Evolutionary conservation across 1,284 basidiomycete genomes (phyloP).

Genomic region (Cerioporus squamosus): DNA sequence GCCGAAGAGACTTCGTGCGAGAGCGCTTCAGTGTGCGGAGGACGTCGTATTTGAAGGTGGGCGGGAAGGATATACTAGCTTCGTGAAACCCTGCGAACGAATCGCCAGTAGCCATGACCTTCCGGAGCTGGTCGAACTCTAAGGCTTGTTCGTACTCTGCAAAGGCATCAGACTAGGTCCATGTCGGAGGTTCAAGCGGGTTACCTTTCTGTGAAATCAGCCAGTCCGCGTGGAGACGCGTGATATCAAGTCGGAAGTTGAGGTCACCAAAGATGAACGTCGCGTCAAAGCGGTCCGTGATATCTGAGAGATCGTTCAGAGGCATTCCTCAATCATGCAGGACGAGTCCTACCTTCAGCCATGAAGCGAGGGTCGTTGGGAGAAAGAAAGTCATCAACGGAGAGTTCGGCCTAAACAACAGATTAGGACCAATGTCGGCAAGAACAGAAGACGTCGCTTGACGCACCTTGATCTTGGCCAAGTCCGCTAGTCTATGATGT

Average conservation of each 20-base stretch:
- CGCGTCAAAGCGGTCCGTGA: slow-evolving; percentile 84
- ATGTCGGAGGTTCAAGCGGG: not conserved
- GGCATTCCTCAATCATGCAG: not conserved
- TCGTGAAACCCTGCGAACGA: slow-evolving; percentile 75
- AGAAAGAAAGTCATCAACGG: slow-evolving; percentile 69
- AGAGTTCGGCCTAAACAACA: slow-evolving; percentile 56
- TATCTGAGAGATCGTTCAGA: slow-evolving; percentile 46
- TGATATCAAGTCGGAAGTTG: slow-evolving; percentile 78
- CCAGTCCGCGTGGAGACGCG: slow-evolving; percentile 77
- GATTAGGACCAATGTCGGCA: not conserved
- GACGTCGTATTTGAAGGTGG: slow-evolving; percentile 88
- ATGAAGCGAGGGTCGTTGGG: slow-evolving; percentile 64
- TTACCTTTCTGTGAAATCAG: slow-evolving; percentile 42
- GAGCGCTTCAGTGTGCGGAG: slow-evolving; percentile 54
- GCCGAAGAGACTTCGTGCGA: slow-evolving; percentile 31
- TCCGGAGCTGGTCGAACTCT: slow-evolving; percentile 80
- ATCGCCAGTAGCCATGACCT: slow-evolving; percentile 65
- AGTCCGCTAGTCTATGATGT: slow-evolving; percentile 69
- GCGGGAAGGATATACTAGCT: slow-evolving; percentile 73
- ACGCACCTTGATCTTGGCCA: slow-evolving; percentile 75
- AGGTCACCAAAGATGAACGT: slow-evolving; percentile 84
- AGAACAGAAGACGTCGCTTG: not conserved
- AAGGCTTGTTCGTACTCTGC: slow-evolving; percentile 74
- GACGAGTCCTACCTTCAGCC: slow-evolving; percentile 58
- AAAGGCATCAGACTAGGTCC: not conserved